Base-by-base conservation (phyloP, 2,329 filamentous ascomycete species). In the Talaromyces amestolkiae region DNA sequence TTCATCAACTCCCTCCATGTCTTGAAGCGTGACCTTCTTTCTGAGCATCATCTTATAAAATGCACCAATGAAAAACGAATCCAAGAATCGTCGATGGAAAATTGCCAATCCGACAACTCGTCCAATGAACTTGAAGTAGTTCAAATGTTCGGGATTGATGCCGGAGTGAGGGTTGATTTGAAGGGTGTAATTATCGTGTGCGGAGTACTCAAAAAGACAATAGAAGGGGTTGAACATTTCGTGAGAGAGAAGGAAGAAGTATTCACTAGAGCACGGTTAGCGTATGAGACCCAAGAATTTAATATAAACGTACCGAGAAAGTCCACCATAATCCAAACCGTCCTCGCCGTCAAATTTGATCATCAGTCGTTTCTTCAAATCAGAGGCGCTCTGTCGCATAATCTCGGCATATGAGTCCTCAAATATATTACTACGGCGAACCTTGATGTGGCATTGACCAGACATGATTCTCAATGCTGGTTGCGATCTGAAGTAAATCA, bases 181-280 rank as follows among this genome's bases (percentile, higher is more conserved):
- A 64, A 99, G 90, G 35, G 95, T 99, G 82, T 99, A 99, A 82
- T 99, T 99, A 87, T 99, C 95, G 83, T 99, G 95, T 45, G 95
- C 95, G 31, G 95, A 98, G 80, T 99, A 99, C 81, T 99, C 95
- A 83, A 99, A 99, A 63, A 99, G 85, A 78, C 95, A 99, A 83
- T 99, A 99, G 82, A 99, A 99, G 37, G 95, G 95, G 79, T 99
- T 99, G 83, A 99, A 99, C 95, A 99, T 99, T 83, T 99, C 95
- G 81, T 99, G 95, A 17, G 94, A 98, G 64, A 99, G 87, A 47
- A 99, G 84, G 88, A 99, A 99, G 85, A 99, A 99, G 84, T 99
- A 99, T 80, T 99, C 95, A 86, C 93, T 87, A 59, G 59, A 68
- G 33, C 45, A 27, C 1, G 39, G 3, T 35, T 33, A 37, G n/a